phyloP scores from a whole-genome alignment of 2,329 filamentous ascomycete species.

The Pseudonectria foliicola region DNA sequence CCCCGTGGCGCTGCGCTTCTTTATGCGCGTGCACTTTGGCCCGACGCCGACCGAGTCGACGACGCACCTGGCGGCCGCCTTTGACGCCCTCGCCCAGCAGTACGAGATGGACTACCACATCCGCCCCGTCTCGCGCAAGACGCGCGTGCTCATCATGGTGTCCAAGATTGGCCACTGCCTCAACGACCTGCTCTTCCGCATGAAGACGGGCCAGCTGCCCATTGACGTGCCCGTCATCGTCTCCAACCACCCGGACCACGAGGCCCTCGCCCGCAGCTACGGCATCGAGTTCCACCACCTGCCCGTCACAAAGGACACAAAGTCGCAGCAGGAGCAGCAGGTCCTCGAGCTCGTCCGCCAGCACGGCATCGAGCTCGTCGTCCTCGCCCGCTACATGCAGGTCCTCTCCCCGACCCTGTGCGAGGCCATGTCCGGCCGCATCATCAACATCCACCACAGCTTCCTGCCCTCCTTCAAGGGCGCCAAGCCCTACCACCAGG shows the following conservation, averaged over 20 bases:
- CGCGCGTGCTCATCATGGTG: slow-evolving; percentile 78
- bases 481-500: slow-evolving; percentile 82
- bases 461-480: slow-evolving; percentile 86
- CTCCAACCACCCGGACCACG: slow-evolving; percentile 74
- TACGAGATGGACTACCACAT: slow-evolving; percentile 68
- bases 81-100: slow-evolving; percentile 53
- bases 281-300: slow-evolving; percentile 75
- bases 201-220: slow-evolving; percentile 64
- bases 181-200: slow-evolving; percentile 76
- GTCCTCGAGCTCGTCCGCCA: slow-evolving; percentile 64
- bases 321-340: slow-evolving; percentile 62
- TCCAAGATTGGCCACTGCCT: slow-evolving; percentile 84
- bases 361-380: slow-evolving; percentile 69
- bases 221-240: slow-evolving; percentile 73
- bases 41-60: slow-evolving; percentile 43
- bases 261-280: slow-evolving; percentile 61
- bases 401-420: slow-evolving; percentile 70
- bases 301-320: slow-evolving; percentile 72
- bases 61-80: slow-evolving; percentile 46
- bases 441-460: slow-evolving; percentile 89
- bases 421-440: slow-evolving; percentile 71
- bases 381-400: slow-evolving; percentile 83
- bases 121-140: slow-evolving; percentile 60
- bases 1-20: slow-evolving; percentile 66
- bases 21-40: slow-evolving; percentile 82